Percentiles rank a stretch among this genome's conserved stretches.
Evolutionary conservation across 768 basidiomycete species (phyloP).

Genomic region (Hericium erinaceus): DNA sequence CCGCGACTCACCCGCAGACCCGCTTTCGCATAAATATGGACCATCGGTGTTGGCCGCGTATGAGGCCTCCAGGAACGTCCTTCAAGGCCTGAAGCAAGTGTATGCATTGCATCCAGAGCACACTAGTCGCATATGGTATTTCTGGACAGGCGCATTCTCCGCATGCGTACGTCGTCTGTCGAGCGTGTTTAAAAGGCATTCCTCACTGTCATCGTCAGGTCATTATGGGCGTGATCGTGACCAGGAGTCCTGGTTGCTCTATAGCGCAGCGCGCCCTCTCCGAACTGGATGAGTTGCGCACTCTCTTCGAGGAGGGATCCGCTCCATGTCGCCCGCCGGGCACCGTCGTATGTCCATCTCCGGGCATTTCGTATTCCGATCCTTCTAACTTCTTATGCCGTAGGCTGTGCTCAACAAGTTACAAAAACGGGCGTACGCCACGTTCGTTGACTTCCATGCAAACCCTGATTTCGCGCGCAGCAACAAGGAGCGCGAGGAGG

Average conservation of each 20-base stretch:
- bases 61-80: constrained; percentile 34
- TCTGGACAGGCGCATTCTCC: constrained; percentile 42
- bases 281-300: constrained; percentile 28
- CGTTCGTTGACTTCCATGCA: neutral
- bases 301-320: constrained; percentile 36
- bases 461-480: neutral
- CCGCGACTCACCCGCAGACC: constrained; percentile 27
- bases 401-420: neutral
- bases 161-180: constrained; percentile 31
- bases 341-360: neutral
- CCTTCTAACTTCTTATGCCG: neutral
- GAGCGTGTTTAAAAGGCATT: neutral
- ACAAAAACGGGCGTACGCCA: neutral
- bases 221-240: constrained; percentile 35
- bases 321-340: constrained; percentile 24
- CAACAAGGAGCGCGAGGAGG: neutral
- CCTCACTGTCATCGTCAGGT: constrained; percentile 22
- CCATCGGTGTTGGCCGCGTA: constrained; percentile 36
- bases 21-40: constrained; percentile 34
- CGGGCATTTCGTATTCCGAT: neutral
- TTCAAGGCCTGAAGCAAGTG: constrained; percentile 30
- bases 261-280: constrained; percentile 30
- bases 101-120: constrained; percentile 27
- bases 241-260: constrained; percentile 35
- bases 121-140: constrained; percentile 33